Percentiles rank a stretch among this genome's conserved stretches.
Conservation (phyloP, 768 basidiomycete species). For the Mycena floridula region DNA sequence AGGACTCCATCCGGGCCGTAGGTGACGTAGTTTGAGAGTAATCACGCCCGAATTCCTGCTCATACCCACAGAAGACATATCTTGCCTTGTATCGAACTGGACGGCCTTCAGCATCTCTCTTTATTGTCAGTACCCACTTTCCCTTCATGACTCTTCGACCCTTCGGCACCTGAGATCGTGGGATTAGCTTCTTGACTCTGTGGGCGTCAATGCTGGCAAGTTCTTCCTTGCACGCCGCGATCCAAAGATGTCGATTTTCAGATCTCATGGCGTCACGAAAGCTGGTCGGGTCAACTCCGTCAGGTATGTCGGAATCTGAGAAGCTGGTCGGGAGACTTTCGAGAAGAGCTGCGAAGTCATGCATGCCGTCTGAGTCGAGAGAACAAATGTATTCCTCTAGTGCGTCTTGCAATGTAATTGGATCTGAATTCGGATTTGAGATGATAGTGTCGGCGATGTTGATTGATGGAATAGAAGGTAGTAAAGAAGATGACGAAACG, state of each 20-base stretch:
- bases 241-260: not conserved
- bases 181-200: conserved; percentile 19
- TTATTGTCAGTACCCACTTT: conserved; percentile 11
- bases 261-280: not conserved
- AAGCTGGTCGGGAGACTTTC: not conserved
- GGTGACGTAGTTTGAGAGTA: conserved; percentile 4
- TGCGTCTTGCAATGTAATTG: not conserved
- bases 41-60: conserved; percentile 21
- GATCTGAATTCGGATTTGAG: not conserved
- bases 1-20: not conserved
- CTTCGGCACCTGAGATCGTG: conserved; percentile 9
- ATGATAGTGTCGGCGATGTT: not conserved
- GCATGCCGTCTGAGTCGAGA: not conserved
- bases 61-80: conserved; percentile 24
- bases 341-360: not conserved
- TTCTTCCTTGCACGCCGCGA: not conserved
- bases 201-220: not conserved
- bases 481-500: too few species aligned
- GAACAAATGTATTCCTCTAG: not conserved
- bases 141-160: conserved; percentile 1
- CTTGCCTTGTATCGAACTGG: conserved; percentile 26
- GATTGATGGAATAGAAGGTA: not conserved
- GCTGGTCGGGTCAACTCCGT: not conserved
- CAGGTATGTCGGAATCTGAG: not conserved
- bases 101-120: conserved; percentile 20